phyloP scores from a whole-genome alignment of 2,329 filamentous ascomycete species.

The Aureobasidium melanogenum region DNA sequence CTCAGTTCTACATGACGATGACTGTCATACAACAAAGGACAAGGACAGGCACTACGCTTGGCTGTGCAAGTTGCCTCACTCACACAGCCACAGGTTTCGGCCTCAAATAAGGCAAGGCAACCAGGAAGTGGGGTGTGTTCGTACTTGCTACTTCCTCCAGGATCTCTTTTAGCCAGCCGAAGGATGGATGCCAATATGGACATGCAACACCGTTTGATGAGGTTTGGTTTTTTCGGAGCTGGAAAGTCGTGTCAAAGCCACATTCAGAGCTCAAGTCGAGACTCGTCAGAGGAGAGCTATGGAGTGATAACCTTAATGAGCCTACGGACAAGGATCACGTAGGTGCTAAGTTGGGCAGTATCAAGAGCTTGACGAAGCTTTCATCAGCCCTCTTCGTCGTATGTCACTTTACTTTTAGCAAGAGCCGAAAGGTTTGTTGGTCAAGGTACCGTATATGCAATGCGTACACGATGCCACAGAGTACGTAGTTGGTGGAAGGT shows the following conservation, averaged over 20 bases:
- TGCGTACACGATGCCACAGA: not conserved
- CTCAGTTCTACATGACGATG: not conserved
- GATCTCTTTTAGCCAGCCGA: not conserved
- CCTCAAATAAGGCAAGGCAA: not conserved
- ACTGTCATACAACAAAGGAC: not conserved
- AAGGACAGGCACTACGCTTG: not conserved
- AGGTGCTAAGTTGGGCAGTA: not conserved
- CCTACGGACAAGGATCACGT: not conserved
- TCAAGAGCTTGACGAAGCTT: not conserved
- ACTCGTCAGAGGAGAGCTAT: not conserved
- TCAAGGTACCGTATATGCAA: not conserved
- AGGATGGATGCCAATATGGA: not conserved
- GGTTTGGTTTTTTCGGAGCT: not conserved
- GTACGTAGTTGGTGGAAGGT: slow-evolving; percentile 3
- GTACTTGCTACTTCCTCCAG: not conserved
- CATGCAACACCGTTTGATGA: not conserved
- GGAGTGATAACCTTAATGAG: not conserved
- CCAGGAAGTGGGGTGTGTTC: not conserved
- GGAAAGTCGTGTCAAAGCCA: not conserved
- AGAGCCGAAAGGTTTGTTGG: not conserved
- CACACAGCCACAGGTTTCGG: not conserved
- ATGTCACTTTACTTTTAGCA: not conserved
- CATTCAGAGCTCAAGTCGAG: too few relatives aligned
- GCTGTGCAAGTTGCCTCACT: not conserved
- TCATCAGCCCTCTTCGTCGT: not conserved